phyloP scores from a whole-genome alignment of 495 filamentous ascomycete genomes.

The Aspergillus carlsbadensis region DNA sequence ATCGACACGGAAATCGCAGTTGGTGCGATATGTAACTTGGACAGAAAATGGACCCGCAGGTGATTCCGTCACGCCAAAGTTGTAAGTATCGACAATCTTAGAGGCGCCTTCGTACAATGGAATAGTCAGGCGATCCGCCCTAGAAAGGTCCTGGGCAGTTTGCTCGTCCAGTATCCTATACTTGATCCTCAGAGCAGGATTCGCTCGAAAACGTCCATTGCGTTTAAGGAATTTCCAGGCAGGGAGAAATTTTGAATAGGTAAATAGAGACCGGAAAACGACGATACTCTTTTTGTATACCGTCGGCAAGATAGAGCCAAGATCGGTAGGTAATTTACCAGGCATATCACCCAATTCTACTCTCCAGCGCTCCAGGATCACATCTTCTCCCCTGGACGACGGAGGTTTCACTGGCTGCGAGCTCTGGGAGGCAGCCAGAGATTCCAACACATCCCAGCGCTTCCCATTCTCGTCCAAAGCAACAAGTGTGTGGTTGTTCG shows the following conservation, averaged over 20 bases:
- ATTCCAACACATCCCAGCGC: constrained; percentile 87
- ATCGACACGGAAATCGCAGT: constrained; percentile 87
- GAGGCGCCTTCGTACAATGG: constrained; percentile 68
- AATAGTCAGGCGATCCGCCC: constrained; percentile 64
- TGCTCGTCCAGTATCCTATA: constrained; percentile 73
- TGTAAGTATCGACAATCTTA: constrained; percentile 70
- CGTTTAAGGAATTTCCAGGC: constrained; percentile 83
- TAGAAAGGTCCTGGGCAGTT: constrained; percentile 35
- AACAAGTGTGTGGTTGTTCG: constrained; percentile 82
- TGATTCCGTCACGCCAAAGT: constrained; percentile 77
- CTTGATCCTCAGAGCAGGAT: constrained; percentile 64
- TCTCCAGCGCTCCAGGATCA: constrained; percentile 88
- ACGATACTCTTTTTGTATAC: constrained; percentile 96
- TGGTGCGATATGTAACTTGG: constrained; percentile 77
- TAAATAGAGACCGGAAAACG: constrained; percentile 89
- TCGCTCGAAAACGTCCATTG: constrained; percentile 62
- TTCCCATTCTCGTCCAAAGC: constrained; percentile 85
- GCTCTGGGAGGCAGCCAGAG: constrained; percentile 59
- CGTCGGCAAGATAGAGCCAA: constrained; percentile 72
- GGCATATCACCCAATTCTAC: constrained; percentile 69
- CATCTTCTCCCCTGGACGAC: constrained; percentile 52
- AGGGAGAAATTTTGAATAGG: constrained; percentile 78
- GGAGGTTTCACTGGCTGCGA: constrained; percentile 31
- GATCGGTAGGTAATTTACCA: constrained; percentile 56
- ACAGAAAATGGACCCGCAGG: constrained; percentile 82